These are phyloP conservation scores for Podospora anserina DNA, from an alignment of 495 filamentous ascomycete genomes.

Conservation along the genomic window DNA sequence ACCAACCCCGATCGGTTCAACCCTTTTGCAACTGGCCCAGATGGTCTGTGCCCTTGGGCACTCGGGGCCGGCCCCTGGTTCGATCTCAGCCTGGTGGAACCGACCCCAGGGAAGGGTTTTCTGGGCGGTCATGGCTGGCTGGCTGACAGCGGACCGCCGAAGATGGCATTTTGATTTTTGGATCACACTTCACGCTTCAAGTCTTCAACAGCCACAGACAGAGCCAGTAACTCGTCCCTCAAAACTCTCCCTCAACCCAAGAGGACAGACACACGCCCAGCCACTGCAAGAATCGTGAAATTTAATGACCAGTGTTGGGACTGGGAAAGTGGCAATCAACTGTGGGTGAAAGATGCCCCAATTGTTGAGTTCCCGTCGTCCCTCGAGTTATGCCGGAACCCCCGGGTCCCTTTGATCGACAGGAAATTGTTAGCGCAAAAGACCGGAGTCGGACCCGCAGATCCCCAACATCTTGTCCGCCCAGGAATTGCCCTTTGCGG, in stretches of 20 bases:
- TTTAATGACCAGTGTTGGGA: background rate
- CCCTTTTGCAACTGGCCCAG: slow-evolving; percentile 1
- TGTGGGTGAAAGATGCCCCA: slow-evolving; percentile 21
- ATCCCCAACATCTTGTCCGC: slow-evolving; percentile 44
- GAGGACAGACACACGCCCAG: background rate
- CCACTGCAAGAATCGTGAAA: background rate
- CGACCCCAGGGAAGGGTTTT: slow-evolving; percentile 21
- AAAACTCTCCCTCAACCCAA: no score
- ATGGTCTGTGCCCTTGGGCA: background rate
- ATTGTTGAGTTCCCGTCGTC: slow-evolving; percentile 31
- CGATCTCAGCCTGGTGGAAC: slow-evolving; percentile 28
- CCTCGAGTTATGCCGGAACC: slow-evolving; percentile 15
- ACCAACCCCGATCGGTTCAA: slow-evolving; percentile 19
- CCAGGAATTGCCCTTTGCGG: slow-evolving; percentile 6
- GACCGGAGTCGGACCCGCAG: slow-evolving; percentile 34
- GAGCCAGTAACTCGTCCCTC: no score
- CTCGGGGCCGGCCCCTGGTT: slow-evolving; percentile 12
- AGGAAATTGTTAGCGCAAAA: slow-evolving; percentile 27
- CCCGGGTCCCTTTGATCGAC: slow-evolving; percentile 21
- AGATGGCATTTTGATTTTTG: background rate
- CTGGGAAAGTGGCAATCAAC: background rate
- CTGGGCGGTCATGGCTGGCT: background rate
- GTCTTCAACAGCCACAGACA: no score
- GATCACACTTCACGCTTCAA: background rate
- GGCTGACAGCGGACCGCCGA: background rate